Percentiles rank a stretch among this genome's conserved stretches.
phyloP scores from a whole-genome alignment of 2,329 filamentous ascomycete species.

The Clonostachys sp. region DNA sequence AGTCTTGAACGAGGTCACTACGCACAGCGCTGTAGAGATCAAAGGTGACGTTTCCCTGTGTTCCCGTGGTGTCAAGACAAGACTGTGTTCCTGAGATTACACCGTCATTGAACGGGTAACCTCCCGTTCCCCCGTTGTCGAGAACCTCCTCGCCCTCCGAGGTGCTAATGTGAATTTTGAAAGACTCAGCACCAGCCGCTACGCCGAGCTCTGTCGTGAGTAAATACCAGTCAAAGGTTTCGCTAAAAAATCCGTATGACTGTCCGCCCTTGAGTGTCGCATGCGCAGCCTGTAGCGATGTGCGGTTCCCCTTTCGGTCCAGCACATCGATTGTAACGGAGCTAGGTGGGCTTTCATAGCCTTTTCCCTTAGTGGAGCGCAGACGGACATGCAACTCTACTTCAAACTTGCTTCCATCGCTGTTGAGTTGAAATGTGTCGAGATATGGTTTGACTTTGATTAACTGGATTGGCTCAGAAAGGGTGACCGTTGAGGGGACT shows the following conservation, averaged over 20 bases:
- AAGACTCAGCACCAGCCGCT: neutral
- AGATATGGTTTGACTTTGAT: slow-evolving; percentile 22
- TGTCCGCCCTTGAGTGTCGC: neutral
- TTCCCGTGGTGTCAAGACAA: neutral
- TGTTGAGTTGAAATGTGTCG: neutral
- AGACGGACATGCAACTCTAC: neutral
- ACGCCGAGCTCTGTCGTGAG: neutral
- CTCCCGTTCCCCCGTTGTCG: neutral
- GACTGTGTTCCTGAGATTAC: neutral
- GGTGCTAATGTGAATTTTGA: neutral
- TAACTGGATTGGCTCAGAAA: slow-evolving; percentile 17
- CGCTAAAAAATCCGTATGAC: neutral
- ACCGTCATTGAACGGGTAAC: neutral
- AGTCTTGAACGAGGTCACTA: neutral
- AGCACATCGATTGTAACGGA: neutral
- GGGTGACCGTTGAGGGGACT: slow-evolving; percentile 16
- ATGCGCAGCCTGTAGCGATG: neutral
- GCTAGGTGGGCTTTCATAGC: neutral
- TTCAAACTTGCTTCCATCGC: too few relatives aligned
- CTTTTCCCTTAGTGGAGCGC: neutral
- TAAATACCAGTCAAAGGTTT: neutral
- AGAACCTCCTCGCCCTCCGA: neutral
- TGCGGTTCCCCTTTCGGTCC: neutral
- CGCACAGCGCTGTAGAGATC: neutral
- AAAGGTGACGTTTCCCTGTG: neutral